Percentiles rank a stretch among this genome's conserved stretches.
These are phyloP conservation scores for Zygosaccharomyces bailii DNA, from an alignment of 805 yeast species.

Conservation along the genomic window DNA sequence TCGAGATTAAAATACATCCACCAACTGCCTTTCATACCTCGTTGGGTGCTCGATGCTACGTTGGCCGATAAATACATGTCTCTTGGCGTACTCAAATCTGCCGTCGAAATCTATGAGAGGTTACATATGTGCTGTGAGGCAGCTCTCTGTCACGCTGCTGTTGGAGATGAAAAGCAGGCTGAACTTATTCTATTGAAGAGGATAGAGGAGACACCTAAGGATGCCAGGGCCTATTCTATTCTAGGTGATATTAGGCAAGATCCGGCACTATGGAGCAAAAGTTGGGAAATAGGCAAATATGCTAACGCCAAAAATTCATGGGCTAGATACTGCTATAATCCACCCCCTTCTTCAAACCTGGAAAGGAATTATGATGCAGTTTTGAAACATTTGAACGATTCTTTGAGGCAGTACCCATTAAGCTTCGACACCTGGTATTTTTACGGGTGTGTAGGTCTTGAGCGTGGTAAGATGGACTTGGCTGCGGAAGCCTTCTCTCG, in stretches of 20 bases:
- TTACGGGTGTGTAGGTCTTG: constrained; percentile 88
- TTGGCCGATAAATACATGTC: constrained; percentile 86
- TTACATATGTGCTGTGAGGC: constrained; percentile 73
- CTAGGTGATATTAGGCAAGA: constrained; percentile 82
- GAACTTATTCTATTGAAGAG: constrained; percentile 53
- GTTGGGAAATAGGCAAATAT: constrained; percentile 84
- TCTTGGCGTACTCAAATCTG: constrained; percentile 79
- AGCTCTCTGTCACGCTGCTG: constrained; percentile 86
- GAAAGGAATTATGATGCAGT: constrained; percentile 51
- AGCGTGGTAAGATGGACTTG: constrained; percentile 60
- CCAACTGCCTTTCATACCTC: constrained; percentile 71
- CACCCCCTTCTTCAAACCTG: constrained; percentile 54
- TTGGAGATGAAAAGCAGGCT: constrained; percentile 70
- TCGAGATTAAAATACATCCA: constrained; percentile 68
- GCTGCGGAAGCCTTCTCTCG: constrained; percentile 92
- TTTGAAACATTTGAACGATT: constrained; percentile 67
- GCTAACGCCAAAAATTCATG: constrained; percentile 83
- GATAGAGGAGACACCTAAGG: constrained; percentile 56
- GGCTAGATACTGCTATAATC: constrained; percentile 65
- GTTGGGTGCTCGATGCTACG: constrained; percentile 77
- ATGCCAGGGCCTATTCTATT: constrained; percentile 79
- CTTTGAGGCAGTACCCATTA: constrained; percentile 68
- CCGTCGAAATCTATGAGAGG: constrained; percentile 83
- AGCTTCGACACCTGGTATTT: constrained; percentile 83
- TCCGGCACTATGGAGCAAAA: constrained; percentile 71